These are phyloP conservation scores for Populus hybrid DNA, from an alignment of 441 rosid species.

Conservation along the genomic window DNA sequence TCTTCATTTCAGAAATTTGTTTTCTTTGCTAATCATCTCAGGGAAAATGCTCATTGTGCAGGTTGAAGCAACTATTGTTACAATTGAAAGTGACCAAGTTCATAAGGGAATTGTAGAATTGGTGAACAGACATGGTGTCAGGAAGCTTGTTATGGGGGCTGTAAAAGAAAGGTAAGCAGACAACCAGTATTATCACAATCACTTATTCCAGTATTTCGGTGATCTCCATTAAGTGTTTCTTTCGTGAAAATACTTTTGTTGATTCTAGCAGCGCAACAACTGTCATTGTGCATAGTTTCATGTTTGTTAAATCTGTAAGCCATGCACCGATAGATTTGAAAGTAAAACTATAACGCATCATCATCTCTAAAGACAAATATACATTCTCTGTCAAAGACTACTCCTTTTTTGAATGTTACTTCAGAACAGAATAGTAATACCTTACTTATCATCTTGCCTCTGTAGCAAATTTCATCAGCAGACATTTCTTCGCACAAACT, in stretches of 20 bases:
- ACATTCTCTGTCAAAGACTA: not conserved
- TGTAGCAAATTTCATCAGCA: not conserved
- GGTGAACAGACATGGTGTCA: constrained; percentile 35
- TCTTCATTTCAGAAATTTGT: not conserved
- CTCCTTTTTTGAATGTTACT: not conserved
- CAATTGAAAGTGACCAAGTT: constrained; percentile 51
- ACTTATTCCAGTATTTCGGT: not conserved
- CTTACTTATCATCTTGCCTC: not conserved
- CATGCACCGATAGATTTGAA: not conserved
- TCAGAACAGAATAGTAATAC: not conserved
- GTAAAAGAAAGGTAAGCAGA: constrained; percentile 45
- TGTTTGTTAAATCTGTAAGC: not conserved
- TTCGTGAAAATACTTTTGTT: constrained; percentile 8
- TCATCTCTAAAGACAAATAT: not conserved
- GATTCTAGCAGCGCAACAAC: not conserved
- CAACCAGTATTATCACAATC: not conserved
- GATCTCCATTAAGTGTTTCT: not conserved
- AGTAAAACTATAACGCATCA: not conserved
- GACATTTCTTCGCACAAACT: not conserved
- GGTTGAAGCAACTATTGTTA: constrained; percentile 44
- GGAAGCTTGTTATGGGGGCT: constrained; percentile 65
- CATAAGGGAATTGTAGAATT: constrained; percentile 51
- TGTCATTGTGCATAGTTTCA: not conserved
- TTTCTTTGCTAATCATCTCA: not conserved
- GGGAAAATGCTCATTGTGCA: constrained; percentile 25